These are phyloP conservation scores for Fusarium xyrophilum DNA, from an alignment of 2,329 filamentous ascomycete genomes.

Conservation along the genomic window DNA sequence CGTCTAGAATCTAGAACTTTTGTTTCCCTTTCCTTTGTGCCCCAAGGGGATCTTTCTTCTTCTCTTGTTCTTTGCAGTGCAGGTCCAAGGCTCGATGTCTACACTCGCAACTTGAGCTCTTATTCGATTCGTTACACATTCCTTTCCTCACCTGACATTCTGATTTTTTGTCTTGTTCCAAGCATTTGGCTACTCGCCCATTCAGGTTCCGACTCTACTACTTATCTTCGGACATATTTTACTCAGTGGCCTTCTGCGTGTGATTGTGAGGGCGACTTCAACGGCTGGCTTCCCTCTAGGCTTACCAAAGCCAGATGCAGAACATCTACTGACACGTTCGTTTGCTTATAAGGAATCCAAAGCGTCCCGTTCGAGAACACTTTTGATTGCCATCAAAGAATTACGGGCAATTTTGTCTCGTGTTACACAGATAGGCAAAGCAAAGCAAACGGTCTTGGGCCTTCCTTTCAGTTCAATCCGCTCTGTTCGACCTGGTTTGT, in stretches of 20 bases:
- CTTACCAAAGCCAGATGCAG: background rate
- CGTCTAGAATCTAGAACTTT: conserved; percentile 15
- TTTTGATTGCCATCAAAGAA: conserved; percentile 10
- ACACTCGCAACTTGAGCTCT: conserved; percentile 19
- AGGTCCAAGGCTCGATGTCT: conserved; percentile 34
- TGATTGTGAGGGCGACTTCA: background rate
- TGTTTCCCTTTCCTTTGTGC: conserved; percentile 11
- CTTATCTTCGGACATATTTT: background rate
- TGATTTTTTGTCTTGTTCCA: background rate
- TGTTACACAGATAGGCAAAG: conserved; percentile 18
- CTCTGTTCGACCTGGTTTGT: conserved; percentile 13
- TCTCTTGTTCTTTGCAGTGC: conserved; percentile 24
- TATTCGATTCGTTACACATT: conserved; percentile 27
- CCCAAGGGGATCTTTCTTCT: conserved; percentile 6
- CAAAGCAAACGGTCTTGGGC: conserved; percentile 20
- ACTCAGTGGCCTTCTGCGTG: background rate
- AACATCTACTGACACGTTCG: background rate
- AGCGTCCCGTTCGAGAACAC: background rate
- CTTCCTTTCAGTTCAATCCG: conserved; percentile 13
- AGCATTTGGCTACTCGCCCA: background rate
- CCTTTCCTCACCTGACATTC: conserved; percentile 27
- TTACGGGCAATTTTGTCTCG: conserved; percentile 12
- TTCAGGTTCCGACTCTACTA: background rate
- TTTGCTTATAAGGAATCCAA: background rate
- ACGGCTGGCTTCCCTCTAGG: background rate